Evolutionary conservation across 345 rosid species (phyloP).

Genomic region (Eucalyptus regnans): DNA sequence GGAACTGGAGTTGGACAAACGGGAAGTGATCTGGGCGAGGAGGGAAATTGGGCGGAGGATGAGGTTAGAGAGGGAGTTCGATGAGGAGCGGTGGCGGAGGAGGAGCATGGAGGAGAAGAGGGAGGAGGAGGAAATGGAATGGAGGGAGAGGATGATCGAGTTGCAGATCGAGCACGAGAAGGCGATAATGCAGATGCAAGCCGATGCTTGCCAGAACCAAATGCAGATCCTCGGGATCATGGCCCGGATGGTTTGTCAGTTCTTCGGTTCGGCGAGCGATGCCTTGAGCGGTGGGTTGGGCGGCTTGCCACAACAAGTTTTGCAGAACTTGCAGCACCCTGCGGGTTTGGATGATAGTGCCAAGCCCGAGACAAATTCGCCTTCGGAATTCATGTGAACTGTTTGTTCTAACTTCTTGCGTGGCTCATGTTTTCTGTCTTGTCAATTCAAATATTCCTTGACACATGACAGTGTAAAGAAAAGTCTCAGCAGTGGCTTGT

Average conservation of each 20-base stretch:
- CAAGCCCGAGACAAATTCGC: conserved; percentile 60
- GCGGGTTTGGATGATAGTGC: conserved; percentile 37
- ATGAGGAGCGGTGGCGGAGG: conserved; percentile 40
- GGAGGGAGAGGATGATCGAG: conserved; percentile 51
- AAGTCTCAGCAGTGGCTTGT: neutral
- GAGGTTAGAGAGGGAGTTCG: conserved; percentile 35
- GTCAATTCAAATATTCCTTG: neutral
- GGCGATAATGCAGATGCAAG: conserved; percentile 63
- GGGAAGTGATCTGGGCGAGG: conserved; percentile 31
- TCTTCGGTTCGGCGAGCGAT: conserved; percentile 44
- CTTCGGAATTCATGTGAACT: conserved; percentile 51
- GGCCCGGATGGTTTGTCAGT: conserved; percentile 57
- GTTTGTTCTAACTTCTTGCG: neutral
- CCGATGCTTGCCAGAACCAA: conserved; percentile 60
- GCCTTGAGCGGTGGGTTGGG: conserved; percentile 21
- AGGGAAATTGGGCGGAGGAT: conserved; percentile 29
- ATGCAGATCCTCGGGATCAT: conserved; percentile 61
- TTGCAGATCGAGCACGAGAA: conserved; percentile 70
- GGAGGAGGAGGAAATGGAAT: conserved; percentile 77
- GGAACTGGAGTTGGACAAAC: conserved; percentile 44
- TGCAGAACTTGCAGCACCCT: conserved; percentile 63
- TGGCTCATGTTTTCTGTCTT: neutral
- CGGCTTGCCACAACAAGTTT: conserved; percentile 31
- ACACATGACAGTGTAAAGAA: neutral
- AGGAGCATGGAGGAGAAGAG: conserved; percentile 47